phyloP scores from a whole-genome alignment of 257 asterid species.

The Forsythia suspensa region DNA sequence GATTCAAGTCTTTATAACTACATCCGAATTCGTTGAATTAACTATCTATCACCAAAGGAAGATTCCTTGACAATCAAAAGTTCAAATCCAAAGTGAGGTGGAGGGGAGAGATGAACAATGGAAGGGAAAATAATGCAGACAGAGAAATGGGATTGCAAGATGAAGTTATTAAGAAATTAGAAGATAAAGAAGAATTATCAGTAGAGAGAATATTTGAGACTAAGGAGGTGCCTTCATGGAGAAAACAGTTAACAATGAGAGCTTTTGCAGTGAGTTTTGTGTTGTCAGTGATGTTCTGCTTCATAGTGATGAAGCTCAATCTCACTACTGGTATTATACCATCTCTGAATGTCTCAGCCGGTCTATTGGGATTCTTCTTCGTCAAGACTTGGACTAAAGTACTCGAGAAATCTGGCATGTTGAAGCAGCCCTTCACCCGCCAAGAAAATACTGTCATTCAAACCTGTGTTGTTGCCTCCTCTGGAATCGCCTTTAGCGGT shows the following conservation, averaged over 20 bases:
- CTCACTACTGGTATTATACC: constrained; percentile 70
- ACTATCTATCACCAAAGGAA: background rate
- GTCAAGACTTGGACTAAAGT: constrained; percentile 59
- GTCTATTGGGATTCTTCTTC: constrained; percentile 63
- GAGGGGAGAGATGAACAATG: constrained; percentile 11
- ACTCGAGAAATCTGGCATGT: constrained; percentile 40
- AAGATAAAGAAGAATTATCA: constrained; percentile 16
- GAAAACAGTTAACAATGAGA: constrained; percentile 52
- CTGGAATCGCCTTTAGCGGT: constrained; percentile 77
- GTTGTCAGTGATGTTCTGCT: constrained; percentile 44
- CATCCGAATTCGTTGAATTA: constrained; percentile 8
- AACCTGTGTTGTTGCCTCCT: constrained; percentile 70
- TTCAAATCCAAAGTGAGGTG: background rate
- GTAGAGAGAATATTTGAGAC: constrained; percentile 46
- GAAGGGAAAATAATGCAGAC: constrained; percentile 1
- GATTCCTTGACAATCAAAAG: background rate
- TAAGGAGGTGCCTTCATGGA: constrained; percentile 59
- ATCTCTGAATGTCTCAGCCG: constrained; percentile 69
- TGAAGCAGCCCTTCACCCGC: constrained; percentile 64
- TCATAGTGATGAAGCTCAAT: constrained; percentile 63
- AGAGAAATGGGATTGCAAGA: constrained; percentile 7
- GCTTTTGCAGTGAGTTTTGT: constrained; percentile 60
- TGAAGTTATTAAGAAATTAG: background rate
- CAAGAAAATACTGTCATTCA: constrained; percentile 78
- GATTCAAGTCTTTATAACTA: constrained; percentile 2